These are phyloP conservation scores for Cavenderia fasciculata DNA, from an alignment of 78 protist genomes.

Conservation along the genomic window DNA sequence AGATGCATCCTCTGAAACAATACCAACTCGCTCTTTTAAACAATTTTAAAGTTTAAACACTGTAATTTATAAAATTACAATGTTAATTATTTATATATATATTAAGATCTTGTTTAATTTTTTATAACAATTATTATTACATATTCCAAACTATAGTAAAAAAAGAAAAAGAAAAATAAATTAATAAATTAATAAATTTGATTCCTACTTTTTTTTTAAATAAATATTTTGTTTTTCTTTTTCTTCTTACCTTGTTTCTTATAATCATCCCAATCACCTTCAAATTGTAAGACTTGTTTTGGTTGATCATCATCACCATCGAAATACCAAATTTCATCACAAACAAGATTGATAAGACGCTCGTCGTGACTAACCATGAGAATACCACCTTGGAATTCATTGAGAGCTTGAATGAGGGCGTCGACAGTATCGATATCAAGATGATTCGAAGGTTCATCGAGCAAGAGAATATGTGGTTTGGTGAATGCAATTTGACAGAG, in stretches of 20 bases:
- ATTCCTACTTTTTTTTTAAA: too few species aligned
- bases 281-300: conserved; percentile 56
- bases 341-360: conserved; percentile 79
- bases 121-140: too few species aligned
- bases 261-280: conserved; percentile 79
- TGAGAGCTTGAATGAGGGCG: conserved; percentile 81
- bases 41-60: too few species aligned
- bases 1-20: too few species aligned
- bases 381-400: conserved; percentile 87
- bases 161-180: too few species aligned
- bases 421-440: conserved; percentile 93
- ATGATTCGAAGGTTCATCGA: conserved; percentile 98
- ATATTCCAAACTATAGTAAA: too few species aligned
- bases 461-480: conserved; percentile 89
- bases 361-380: conserved; percentile 88
- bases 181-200: too few species aligned
- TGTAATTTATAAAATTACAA: too few species aligned
- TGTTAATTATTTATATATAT: too few species aligned
- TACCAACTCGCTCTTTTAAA: too few species aligned
- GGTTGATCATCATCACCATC: conserved; percentile 71
- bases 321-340: conserved; percentile 83
- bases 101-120: too few species aligned
- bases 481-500: conserved; percentile 80
- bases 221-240: too few species aligned
- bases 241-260: conserved; percentile 57